Percentiles rank a stretch among this genome's conserved stretches.
Evolutionary conservation across 164 flowering plant species (phyloP).

Genomic region (Echeveria elegans): DNA sequence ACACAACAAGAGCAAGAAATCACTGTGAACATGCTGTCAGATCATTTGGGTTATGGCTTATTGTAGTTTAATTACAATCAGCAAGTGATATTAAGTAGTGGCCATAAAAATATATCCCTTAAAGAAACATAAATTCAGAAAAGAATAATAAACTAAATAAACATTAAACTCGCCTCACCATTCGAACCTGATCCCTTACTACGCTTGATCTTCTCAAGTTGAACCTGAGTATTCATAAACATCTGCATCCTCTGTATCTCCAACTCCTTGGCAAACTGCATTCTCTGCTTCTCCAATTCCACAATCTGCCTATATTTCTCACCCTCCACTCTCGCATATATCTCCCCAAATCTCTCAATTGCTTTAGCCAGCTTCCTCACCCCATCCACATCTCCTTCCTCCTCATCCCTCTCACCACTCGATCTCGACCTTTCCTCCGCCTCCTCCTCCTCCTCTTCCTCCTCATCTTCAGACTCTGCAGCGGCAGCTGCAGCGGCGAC

Average conservation of each 20-base stretch:
- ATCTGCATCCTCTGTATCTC: conserved; percentile 79
- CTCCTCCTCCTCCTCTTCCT: conserved; percentile 15
- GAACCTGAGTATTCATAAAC: conserved; percentile 74
- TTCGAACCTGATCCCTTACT: conserved; percentile 35
- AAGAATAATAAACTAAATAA: background rate
- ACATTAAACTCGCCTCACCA: conserved; percentile 23
- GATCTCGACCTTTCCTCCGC: conserved; percentile 27
- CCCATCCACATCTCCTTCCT: conserved; percentile 29
- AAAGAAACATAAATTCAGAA: background rate
- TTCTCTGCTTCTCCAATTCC: conserved; percentile 79
- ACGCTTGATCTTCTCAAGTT: conserved; percentile 68
- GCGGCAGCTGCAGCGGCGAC: conserved; percentile 51
- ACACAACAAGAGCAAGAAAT: background rate
- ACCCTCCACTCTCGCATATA: conserved; percentile 70
- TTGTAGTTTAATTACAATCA: background rate
- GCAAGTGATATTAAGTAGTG: background rate
- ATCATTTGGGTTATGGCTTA: background rate
- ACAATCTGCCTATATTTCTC: conserved; percentile 67
- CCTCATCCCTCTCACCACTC: conserved; percentile 20
- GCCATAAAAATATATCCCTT: background rate
- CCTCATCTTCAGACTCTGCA: conserved; percentile 22
- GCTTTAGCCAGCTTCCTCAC: conserved; percentile 54
- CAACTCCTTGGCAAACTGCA: conserved; percentile 68
- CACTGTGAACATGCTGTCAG: background rate
- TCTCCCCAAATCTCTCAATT: conserved; percentile 56